These are phyloP conservation scores for Blastomyces emzantsi DNA, from an alignment of 2,329 filamentous ascomycete species.

Conservation along the genomic window DNA sequence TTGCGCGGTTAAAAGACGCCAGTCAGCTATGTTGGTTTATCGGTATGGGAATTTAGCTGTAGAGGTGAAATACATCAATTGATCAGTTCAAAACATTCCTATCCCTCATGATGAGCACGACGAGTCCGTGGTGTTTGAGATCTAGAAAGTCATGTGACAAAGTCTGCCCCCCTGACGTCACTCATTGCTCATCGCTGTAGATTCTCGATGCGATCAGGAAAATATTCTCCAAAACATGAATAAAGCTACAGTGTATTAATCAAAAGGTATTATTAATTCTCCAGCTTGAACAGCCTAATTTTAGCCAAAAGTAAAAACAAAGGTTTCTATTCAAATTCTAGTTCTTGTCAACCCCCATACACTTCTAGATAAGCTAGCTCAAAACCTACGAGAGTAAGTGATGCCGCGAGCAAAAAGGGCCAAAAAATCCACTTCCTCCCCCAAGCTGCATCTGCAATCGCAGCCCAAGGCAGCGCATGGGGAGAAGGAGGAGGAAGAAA, in stretches of 20 bases:
- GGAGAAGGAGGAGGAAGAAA: background rate
- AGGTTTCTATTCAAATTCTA: too few species aligned
- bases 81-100: background rate
- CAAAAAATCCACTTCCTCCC: background rate
- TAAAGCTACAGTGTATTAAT: too few species aligned
- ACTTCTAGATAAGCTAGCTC: too few species aligned
- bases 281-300: too few species aligned
- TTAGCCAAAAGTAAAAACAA: too few species aligned
- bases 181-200: background rate
- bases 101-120: background rate
- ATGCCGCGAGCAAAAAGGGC: constrained; percentile 6
- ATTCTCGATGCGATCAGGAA: too few species aligned
- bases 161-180: background rate
- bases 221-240: too few species aligned
- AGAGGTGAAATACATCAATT: background rate
- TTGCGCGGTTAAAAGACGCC: background rate
- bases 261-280: too few species aligned
- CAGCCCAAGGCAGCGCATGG: background rate
- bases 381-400: background rate
- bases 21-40: background rate
- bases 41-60: background rate
- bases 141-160: background rate
- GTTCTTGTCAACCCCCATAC: too few species aligned
- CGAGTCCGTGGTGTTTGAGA: too few species aligned
- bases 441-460: background rate